These are phyloP conservation scores for Candolleomyces aberdarensis DNA, from an alignment of 768 basidiomycete genomes.

Conservation along the genomic window DNA sequence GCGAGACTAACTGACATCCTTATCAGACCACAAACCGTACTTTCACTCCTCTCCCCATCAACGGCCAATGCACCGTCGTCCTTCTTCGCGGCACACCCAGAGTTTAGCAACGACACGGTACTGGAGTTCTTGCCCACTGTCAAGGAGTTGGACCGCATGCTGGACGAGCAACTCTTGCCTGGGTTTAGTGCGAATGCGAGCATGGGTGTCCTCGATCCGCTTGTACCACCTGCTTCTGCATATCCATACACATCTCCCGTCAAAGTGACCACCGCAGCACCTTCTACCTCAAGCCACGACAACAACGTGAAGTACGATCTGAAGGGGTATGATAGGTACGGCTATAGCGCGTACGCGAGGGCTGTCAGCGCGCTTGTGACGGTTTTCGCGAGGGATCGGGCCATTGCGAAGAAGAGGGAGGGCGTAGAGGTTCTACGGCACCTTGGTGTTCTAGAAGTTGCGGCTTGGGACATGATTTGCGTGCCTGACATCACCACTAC, in stretches of 20 bases:
- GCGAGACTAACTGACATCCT: not conserved
- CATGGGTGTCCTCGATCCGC: conserved; percentile 56
- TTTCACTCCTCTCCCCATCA: conserved; percentile 31
- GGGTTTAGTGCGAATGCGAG: conserved; percentile 45
- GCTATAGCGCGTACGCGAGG: conserved; percentile 65
- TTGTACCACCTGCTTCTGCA: conserved; percentile 46
- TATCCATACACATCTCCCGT: conserved; percentile 4
- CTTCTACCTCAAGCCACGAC: not conserved
- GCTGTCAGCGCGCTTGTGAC: conserved; percentile 53
- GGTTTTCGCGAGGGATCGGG: conserved; percentile 55
- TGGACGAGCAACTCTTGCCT: conserved; percentile 38
- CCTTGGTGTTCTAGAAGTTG: conserved; percentile 57
- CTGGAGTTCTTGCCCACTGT: conserved; percentile 51
- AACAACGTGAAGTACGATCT: not conserved
- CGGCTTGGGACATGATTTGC: conserved; percentile 58
- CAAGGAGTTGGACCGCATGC: conserved; percentile 43
- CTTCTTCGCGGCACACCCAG: conserved; percentile 16
- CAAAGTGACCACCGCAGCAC: conserved; percentile 6
- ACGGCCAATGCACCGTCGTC: not conserved
- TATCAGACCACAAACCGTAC: conserved; percentile 45
- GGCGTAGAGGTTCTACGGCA: conserved; percentile 71
- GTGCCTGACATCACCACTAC: conserved; percentile 29
- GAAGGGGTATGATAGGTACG: conserved; percentile 38
- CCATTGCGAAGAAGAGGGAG: conserved; percentile 41
- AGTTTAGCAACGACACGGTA: conserved; percentile 37